Evolutionary conservation across 1,139 yeast genomes (phyloP), one percentile per base, ranked within the genome.

Genomic region (Zygosaccharomyces sapae): DNA sequence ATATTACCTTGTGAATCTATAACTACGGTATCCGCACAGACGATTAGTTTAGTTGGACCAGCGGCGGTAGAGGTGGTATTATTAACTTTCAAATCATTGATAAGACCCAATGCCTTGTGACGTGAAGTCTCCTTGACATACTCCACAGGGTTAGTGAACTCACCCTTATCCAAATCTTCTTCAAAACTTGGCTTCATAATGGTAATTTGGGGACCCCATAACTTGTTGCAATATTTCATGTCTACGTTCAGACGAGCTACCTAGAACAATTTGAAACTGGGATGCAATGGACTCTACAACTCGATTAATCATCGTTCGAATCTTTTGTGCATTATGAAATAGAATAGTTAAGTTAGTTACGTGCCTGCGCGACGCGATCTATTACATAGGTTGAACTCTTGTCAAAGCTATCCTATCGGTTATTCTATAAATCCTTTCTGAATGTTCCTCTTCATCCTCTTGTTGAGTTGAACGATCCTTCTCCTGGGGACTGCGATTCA

Each of bases 221-320:
- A 52, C 52, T 58, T 85, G 82, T n/a, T 67, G 58, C 31, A 92
- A 62, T 19, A 92, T 83, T 50, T 86, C 86, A 46, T 71, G 68
- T 47, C 98, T 70, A 52, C 97, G 74, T 1, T 95, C 94, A 0
- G 97, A 89, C 1, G 86, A 76, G 1, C 96, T 87, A 1, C 96
- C 97, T 10, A 92, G 71, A 1, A 88, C 70, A 22, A 88, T 42
- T 4, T 59, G 59, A 35, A 54, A 62, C 19, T 52, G 47, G 70
- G 31, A 70, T 51, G 53, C 57, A 68, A 2, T 55, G 38, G 60
- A 56, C 0, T 65, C 57, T 47, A 67, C 63, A 4, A 74, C 13
- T 5, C 40, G 43, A 72, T 68, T 46, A 8, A 8, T 34, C 20
- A 29, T 40, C 9, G 12, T n/a, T n/a, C 2, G 25, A 10, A 6